These are phyloP conservation scores for Eutrema yunnanense DNA, from an alignment of 345 rosid species.

Conservation along the genomic window DNA sequence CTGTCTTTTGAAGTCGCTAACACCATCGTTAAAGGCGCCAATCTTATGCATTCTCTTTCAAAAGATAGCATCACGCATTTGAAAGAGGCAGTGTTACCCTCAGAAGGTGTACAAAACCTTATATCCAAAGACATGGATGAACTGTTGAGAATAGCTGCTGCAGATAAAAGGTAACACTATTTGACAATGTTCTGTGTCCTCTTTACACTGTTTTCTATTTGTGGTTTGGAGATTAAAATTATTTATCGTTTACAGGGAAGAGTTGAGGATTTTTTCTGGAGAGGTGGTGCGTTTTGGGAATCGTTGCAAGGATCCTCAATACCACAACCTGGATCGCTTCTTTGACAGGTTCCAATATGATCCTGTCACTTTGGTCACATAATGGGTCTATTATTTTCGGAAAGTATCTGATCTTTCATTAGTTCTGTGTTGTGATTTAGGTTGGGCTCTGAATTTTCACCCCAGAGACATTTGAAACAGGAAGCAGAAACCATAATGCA, in stretches of 20 bases:
- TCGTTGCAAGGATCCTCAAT: constrained; percentile 98
- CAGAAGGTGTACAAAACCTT: constrained; percentile 81
- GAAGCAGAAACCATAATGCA: constrained; percentile 70
- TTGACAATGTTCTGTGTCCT: neutral
- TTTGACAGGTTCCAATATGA: constrained; percentile 59
- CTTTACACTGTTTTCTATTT: constrained; percentile 7
- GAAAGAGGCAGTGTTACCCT: constrained; percentile 80
- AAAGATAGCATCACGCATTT: constrained; percentile 60
- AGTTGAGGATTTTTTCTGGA: constrained; percentile 73
- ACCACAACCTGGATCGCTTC: constrained; percentile 92
- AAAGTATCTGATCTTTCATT: constrained; percentile 15
- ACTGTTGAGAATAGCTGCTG: constrained; percentile 68
- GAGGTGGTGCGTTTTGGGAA: constrained; percentile 99
- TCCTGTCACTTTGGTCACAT: constrained; percentile 20
- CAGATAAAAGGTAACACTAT: constrained; percentile 77
- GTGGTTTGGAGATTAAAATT: neutral
- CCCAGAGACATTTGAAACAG: constrained; percentile 68
- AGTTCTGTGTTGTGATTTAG: constrained; percentile 38
- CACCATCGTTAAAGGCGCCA: constrained; percentile 88
- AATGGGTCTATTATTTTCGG: constrained; percentile 15
- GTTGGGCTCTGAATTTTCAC: constrained; percentile 71
- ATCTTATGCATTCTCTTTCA: constrained; percentile 87
- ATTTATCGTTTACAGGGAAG: constrained; percentile 59
- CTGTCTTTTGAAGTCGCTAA: constrained; percentile 96
- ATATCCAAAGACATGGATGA: constrained; percentile 82